phyloP scores from a whole-genome alignment of 306 rosid genomes.

The Dryas alaskensis region DNA sequence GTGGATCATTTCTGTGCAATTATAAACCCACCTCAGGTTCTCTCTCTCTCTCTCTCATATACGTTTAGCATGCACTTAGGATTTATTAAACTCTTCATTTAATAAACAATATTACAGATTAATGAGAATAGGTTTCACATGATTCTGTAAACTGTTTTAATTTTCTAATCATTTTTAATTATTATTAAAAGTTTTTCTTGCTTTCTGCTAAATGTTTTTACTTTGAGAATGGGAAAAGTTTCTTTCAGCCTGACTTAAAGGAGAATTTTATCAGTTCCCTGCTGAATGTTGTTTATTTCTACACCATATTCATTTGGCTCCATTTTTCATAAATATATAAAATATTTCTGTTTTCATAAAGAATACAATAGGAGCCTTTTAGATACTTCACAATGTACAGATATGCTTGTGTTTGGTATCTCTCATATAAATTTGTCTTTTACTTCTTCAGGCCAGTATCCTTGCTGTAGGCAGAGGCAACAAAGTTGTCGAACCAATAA shows the following conservation, averaged over 20 bases:
- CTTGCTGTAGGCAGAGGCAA: slow-evolving; percentile 98
- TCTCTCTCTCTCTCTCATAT: slow-evolving; percentile 15
- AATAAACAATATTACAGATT: neutral
- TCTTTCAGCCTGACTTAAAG: neutral
- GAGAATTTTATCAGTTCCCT: neutral
- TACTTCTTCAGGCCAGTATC: slow-evolving; percentile 79
- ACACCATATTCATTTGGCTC: neutral
- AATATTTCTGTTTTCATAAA: no score
- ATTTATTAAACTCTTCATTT: neutral
- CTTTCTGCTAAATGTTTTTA: neutral
- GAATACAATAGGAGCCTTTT: no score
- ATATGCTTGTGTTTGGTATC: neutral
- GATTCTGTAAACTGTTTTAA: neutral
- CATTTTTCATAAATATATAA: no score
- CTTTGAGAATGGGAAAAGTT: neutral
- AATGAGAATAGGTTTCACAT: neutral
- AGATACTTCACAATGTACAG: neutral
- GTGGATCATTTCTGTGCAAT: slow-evolving; percentile 94
- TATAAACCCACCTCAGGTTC: slow-evolving; percentile 97
- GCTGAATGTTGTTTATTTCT: neutral
- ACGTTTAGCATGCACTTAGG: neutral
- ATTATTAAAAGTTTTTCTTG: neutral
- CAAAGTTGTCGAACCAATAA: slow-evolving; percentile 75
- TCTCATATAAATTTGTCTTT: slow-evolving; percentile 7
- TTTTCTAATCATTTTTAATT: neutral